phyloP scores from a whole-genome alignment of 805 yeast genomes.

The Nakazawaea ishiwadae region DNA sequence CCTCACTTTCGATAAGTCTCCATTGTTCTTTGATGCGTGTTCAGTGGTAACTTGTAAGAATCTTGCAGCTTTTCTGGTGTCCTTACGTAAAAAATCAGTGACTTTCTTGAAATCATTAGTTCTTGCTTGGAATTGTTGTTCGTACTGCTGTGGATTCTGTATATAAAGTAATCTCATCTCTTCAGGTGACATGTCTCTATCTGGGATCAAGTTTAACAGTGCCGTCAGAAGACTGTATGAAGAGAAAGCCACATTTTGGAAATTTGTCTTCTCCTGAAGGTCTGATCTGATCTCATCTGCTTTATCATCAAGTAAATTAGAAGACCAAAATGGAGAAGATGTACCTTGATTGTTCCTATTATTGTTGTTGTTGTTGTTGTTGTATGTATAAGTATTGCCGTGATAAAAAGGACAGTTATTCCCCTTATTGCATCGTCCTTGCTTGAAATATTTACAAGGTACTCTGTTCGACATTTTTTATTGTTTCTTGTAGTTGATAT shows the following conservation, averaged over 20 bases:
- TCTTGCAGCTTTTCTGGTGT: constrained; percentile 49
- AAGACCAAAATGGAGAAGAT: constrained; percentile 19
- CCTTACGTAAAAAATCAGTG: constrained; percentile 29
- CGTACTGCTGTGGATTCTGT: constrained; percentile 38
- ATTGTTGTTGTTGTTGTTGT: constrained; percentile 9
- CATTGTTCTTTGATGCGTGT: constrained; percentile 11
- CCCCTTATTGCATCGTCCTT: constrained; percentile 40
- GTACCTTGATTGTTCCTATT: constrained; percentile 1
- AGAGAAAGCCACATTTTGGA: constrained; percentile 33
- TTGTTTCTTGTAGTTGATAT: neutral
- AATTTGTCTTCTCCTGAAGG: constrained; percentile 14
- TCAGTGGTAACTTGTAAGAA: constrained; percentile 40
- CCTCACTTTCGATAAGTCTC: constrained; percentile 6
- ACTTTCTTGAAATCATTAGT: constrained; percentile 42
- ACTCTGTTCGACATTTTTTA: constrained; percentile 21
- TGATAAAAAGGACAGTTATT: constrained; percentile 40
- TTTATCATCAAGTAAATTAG: constrained; percentile 19
- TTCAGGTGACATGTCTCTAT: constrained; percentile 51
- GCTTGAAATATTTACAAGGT: constrained; percentile 40
- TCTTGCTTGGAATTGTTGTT: constrained; percentile 35
- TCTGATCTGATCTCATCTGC: constrained; percentile 24
- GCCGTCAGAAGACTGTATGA: constrained; percentile 47
- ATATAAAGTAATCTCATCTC: constrained; percentile 44
- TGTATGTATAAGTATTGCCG: constrained; percentile 17
- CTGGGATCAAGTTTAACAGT: constrained; percentile 40